Percentiles rank a stretch among this genome's conserved stretches.
Evolutionary conservation across 768 basidiomycete genomes (phyloP).

Genomic region (Lepiota brunneoincarnata): DNA sequence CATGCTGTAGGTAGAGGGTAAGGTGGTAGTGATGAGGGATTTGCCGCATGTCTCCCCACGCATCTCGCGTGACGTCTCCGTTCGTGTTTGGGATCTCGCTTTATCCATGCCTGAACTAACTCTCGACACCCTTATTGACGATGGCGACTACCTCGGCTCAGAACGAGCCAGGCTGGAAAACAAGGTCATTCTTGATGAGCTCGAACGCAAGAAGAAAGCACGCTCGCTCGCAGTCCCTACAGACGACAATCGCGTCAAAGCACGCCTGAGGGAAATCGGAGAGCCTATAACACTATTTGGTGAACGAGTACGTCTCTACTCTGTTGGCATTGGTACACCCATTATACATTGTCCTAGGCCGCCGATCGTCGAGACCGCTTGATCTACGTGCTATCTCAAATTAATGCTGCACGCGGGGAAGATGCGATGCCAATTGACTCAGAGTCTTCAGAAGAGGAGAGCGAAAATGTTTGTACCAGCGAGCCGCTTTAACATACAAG

Average conservation of each 20-base stretch:
- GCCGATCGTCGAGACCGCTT: slow-evolving; percentile 95
- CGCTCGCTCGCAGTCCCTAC: slow-evolving; percentile 94
- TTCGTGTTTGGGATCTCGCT: neutral
- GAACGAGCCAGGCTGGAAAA: slow-evolving; percentile 79
- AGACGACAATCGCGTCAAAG: slow-evolving; percentile 91
- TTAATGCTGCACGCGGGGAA: slow-evolving; percentile 83
- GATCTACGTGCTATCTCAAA: slow-evolving; percentile 92
- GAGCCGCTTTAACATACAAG: neutral
- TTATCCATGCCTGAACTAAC: slow-evolving; percentile 68
- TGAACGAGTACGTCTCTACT: slow-evolving; percentile 74
- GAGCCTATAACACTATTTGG: slow-evolving; percentile 98
- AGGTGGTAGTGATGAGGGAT: slow-evolving; percentile 9
- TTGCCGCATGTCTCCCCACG: slow-evolving; percentile 19
- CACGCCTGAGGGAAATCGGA: slow-evolving; percentile 86
- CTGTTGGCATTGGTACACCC: slow-evolving; percentile 11
- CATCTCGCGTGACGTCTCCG: slow-evolving; percentile 8
- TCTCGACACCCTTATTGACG: slow-evolving; percentile 72
- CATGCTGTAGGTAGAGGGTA: slow-evolving; percentile 22
- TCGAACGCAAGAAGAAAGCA: slow-evolving; percentile 97
- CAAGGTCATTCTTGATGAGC: slow-evolving; percentile 86
- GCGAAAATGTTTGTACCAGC: slow-evolving; percentile 30
- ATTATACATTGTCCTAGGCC: slow-evolving; percentile 49
- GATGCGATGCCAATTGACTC: slow-evolving; percentile 75
- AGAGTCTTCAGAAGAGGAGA: slow-evolving; percentile 70
- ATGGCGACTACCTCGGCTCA: slow-evolving; percentile 71